Evolutionary conservation across 1,139 yeast genomes (phyloP), one percentile per base, ranked within the genome.

Genomic region (Hansenula lynferdii): DNA sequence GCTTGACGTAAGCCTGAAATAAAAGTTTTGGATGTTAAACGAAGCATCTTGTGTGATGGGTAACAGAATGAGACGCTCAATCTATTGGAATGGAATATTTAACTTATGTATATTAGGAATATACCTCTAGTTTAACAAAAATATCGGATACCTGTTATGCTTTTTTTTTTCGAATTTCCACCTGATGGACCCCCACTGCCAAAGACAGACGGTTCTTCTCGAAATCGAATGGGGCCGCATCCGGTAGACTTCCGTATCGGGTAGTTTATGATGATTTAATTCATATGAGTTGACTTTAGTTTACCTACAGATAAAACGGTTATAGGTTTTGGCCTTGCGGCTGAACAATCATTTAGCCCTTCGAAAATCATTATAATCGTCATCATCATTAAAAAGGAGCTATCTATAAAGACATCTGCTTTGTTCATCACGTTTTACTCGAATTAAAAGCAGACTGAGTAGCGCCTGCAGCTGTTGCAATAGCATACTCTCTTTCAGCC

Each of bases 391-490:
- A 16, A 27, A 27, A 6, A n/a, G n/a, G n/a, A n/a, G n/a, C n/a
- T n/a, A n/a, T n/a, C n/a, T n/a, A n/a, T n/a, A n/a, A n/a, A n/a
- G n/a, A n/a, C n/a, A n/a, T n/a, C n/a, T 29, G 17, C 31, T 19
- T 24, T 24, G 26, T 7, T 9, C n/a, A n/a, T n/a, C n/a, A n/a
- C n/a, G n/a, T n/a, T n/a, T n/a, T n/a, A n/a, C n/a, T n/a, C n/a
- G n/a, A n/a, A n/a, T n/a, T 12, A n/a, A 24, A 24, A 7, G 34
- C 18, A 8, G 26, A 20, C n/a, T 31, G 34, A 8, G 34, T 23
- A 16, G 31, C 31, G n/a, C 14, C 44, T 11, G 43, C n/a, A n/a
- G n/a, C 46, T 3, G 42, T 46, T 18, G 47, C 50, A 10, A 42
- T 36, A 11, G 39, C 27, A 15, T 26, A 30, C n/a, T 35, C 17